These are phyloP conservation scores for Neurospora sp. DNA, from an alignment of 495 filamentous ascomycete species.

Conservation along the genomic window DNA sequence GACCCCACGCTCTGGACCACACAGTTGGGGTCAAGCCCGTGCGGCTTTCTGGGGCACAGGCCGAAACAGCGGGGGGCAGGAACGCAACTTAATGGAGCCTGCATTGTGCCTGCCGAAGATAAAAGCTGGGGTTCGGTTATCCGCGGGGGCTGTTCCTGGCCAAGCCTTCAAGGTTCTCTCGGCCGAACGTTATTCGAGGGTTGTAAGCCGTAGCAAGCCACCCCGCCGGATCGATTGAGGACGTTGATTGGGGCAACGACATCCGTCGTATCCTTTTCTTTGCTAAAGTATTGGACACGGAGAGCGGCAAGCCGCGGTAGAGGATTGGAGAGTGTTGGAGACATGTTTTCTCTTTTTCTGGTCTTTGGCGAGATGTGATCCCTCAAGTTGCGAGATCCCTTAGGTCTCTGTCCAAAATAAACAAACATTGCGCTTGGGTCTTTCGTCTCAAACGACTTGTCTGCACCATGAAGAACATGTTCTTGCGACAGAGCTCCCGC, in stretches of 20 bases:
- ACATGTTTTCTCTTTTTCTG: not conserved
- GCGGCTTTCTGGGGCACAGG: not conserved
- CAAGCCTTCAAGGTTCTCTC: conserved; percentile 8
- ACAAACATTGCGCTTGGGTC: not conserved
- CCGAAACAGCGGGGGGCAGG: not conserved
- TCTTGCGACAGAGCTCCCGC: conserved; percentile 34
- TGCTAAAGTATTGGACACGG: not conserved
- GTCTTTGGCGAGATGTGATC: not conserved
- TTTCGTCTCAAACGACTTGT: not conserved
- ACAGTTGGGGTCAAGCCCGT: not conserved
- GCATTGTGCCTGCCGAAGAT: conserved; percentile 2
- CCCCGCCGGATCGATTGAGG: not conserved
- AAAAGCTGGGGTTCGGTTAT: conserved; percentile 19
- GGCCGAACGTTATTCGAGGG: conserved; percentile 19
- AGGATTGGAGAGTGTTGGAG: not conserved
- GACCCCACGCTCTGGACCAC: not conserved
- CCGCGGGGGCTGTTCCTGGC: conserved; percentile 13
- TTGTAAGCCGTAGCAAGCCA: conserved; percentile 25
- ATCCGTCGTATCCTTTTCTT: not conserved
- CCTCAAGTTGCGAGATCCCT: not conserved
- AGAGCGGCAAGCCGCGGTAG: not conserved
- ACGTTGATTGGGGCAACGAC: not conserved
- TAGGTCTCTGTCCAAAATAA: not conserved
- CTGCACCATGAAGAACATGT: conserved; percentile 22
- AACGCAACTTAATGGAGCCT: not conserved